A percentile compares a stretch with the other conserved stretches of the same genome.
Evolutionary conservation across 78 protist species (phyloP).

Genomic region (Cavenderia fasciculata): DNA sequence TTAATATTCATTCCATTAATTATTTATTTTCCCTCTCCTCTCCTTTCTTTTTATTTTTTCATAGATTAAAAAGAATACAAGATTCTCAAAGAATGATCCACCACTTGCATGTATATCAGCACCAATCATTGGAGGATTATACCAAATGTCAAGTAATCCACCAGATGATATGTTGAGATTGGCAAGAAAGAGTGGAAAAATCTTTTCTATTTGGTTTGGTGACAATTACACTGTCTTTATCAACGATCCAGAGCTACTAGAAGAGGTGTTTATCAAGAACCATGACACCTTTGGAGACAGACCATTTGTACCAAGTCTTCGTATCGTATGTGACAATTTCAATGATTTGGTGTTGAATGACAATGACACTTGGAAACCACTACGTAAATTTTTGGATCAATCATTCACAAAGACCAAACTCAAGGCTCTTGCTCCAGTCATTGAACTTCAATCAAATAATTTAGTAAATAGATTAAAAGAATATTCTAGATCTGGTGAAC

Average conservation of each 20-base stretch:
- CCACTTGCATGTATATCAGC: not conserved
- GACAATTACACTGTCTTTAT: conserved; percentile 1
- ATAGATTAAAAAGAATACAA: conserved; percentile 5
- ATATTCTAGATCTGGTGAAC: too few relatives aligned
- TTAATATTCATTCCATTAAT: too few relatives aligned
- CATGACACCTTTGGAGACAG: too few relatives aligned
- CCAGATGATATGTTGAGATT: not conserved
- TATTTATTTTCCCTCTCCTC: too few relatives aligned
- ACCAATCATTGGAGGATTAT: conserved; percentile 43
- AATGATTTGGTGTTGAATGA: not conserved
- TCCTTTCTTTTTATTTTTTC: not conserved
- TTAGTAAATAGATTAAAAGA: too few relatives aligned
- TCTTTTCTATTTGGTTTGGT: conserved; percentile 50
- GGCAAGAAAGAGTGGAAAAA: conserved; percentile 20
- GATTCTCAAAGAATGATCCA: conserved; percentile 9
- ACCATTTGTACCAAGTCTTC: too few relatives aligned
- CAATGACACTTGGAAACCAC: not conserved
- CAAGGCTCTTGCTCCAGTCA: too few relatives aligned
- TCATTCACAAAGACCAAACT: not conserved
- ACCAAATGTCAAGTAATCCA: conserved; percentile 1
- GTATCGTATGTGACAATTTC: not conserved
- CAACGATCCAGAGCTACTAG: not conserved
- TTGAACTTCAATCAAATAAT: too few relatives aligned
- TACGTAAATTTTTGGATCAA: not conserved
- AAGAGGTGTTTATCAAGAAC: not conserved